Conservation (phyloP, 2,329 filamentous ascomycete genomes). For the Hypoxylon sp. region DNA sequence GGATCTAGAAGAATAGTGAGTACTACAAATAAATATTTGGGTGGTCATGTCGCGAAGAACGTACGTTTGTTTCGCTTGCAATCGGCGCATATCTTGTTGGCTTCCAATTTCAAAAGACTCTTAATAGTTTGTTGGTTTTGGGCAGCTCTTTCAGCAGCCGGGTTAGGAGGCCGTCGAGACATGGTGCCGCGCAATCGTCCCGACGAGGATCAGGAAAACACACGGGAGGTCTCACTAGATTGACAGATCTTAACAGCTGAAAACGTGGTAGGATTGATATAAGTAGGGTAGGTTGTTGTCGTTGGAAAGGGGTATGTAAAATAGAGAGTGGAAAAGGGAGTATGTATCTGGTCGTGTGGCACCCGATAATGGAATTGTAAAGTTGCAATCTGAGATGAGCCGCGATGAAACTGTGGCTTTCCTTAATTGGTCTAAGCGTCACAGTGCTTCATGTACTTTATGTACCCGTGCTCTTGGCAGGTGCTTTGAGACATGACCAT, state of each 20-base stretch:
- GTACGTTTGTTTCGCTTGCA: constrained; percentile 99
- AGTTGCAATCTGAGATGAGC: constrained; percentile 20
- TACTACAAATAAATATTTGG: constrained; percentile 8
- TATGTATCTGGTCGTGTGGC: constrained; percentile 31
- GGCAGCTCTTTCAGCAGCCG: constrained; percentile 87
- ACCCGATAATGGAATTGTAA: constrained; percentile 34
- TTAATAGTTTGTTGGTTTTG: constrained; percentile 96
- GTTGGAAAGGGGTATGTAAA: constrained; percentile 14
- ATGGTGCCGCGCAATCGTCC: constrained; percentile 62
- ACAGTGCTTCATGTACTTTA: constrained; percentile 17
- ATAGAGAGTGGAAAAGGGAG: constrained; percentile 28
- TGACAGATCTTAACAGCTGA: constrained; percentile 4
- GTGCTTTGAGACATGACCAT: too few species aligned
- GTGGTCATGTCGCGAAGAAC: constrained; percentile 53
- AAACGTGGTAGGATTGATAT: background rate
- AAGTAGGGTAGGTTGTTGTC: constrained; percentile 7
- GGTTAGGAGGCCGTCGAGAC: constrained; percentile 84
- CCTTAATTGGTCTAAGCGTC: constrained; percentile 25
- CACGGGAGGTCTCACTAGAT: background rate
- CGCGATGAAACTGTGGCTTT: constrained; percentile 42
- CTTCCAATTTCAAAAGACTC: constrained; percentile 91
- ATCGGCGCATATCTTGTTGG: constrained; percentile 97
- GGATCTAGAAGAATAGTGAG: constrained; percentile 73
- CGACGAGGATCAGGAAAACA: constrained; percentile 2
- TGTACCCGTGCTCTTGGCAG: too few species aligned